A percentile compares a stretch with the other conserved stretches of the same genome.
Conservation (phyloP, 2,329 filamentous ascomycete species). For the Grosmannia huntii region DNA sequence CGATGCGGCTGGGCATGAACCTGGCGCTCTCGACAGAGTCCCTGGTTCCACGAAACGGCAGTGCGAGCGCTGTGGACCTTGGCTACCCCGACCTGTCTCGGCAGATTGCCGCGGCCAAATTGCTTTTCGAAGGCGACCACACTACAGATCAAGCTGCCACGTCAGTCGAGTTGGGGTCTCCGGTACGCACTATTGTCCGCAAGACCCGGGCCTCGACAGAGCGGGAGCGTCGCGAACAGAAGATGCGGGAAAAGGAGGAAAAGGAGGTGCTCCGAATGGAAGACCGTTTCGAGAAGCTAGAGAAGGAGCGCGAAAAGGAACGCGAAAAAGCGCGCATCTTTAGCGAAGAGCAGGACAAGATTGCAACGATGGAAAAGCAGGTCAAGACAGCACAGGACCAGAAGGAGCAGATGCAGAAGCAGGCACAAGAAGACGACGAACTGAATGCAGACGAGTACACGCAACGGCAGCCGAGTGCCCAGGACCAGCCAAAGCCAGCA, state of each 20-base stretch:
- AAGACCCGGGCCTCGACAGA: constrained; percentile 47
- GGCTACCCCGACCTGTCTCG: constrained; percentile 34
- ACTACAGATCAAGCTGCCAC: background rate
- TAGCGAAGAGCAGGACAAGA: constrained; percentile 43
- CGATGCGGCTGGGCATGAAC: constrained; percentile 30
- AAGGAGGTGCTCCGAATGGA: constrained; percentile 50
- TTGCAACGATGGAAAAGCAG: constrained; percentile 31
- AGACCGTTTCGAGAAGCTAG: constrained; percentile 49
- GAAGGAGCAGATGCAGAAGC: constrained; percentile 21
- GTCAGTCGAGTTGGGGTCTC: background rate
- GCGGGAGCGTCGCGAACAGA: constrained; percentile 39
- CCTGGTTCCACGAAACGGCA: constrained; percentile 18
- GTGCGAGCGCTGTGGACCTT: constrained; percentile 20
- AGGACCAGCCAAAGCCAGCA: background rate
- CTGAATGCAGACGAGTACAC: constrained; percentile 2
- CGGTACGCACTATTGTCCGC: constrained; percentile 19
- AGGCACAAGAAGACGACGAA: constrained; percentile 3
- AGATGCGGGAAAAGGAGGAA: constrained; percentile 44
- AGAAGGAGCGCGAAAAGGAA: constrained; percentile 59
- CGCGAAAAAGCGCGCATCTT: constrained; percentile 52
- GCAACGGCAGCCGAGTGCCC: background rate
- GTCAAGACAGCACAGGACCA: constrained; percentile 32
- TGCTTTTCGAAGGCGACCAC: background rate
- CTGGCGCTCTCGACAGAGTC: constrained; percentile 35
- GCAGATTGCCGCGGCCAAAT: constrained; percentile 14